Evolutionary conservation across 768 basidiomycete genomes (phyloP), one percentile per base, ranked within the genome.

Genomic region (Amyloporia xantha): DNA sequence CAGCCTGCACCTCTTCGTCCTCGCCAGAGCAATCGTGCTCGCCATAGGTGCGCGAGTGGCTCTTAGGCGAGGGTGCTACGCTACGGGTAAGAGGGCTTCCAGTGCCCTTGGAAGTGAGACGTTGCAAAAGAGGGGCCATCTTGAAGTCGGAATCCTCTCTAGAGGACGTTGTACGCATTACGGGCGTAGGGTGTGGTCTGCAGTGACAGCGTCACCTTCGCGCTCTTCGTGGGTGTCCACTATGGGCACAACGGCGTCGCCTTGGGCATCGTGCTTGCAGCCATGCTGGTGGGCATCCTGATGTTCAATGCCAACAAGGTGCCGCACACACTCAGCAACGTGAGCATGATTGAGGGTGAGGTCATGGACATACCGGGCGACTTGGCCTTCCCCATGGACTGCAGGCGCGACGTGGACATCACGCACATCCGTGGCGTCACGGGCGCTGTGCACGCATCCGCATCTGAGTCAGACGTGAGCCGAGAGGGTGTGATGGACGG

Each of bases 111-210:
- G 66, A 62, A 28, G 59, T 57, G 7, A 84, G 66, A 61, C 75
- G 82, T 15, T 76, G 76, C 4, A 84, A 85, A n/a, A 86, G 60
- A 1, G 78, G 65, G 13, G 81, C 79, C 4, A 77, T 56, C 57
- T 77, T 86, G 68, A 84, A 82, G 53, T 82, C 82, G 0, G 81
- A 81, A 35, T 85, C 86, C 37, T 76, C 71, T 24, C 82, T 76
- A 0, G 86, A 86, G n/a, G n/a, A n/a, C 15, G 76, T 74, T 15
- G 75, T 74, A 10, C 85, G 75, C 5, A 85, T 83, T 0, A 73
- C 62, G 1, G 87, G 84, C 0, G 81, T 81, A 0, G 92, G 92
- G n/a, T n/a, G n/a, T n/a, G n/a, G n/a, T n/a, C n/a, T n/a, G n/a
- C n/a, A n/a, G n/a, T n/a, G n/a, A n/a, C 46, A 41, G 52, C 44